Evolutionary conservation across 148 eudicot genomes (phyloP).

Genomic region (Vaccinium macrocarpon): DNA sequence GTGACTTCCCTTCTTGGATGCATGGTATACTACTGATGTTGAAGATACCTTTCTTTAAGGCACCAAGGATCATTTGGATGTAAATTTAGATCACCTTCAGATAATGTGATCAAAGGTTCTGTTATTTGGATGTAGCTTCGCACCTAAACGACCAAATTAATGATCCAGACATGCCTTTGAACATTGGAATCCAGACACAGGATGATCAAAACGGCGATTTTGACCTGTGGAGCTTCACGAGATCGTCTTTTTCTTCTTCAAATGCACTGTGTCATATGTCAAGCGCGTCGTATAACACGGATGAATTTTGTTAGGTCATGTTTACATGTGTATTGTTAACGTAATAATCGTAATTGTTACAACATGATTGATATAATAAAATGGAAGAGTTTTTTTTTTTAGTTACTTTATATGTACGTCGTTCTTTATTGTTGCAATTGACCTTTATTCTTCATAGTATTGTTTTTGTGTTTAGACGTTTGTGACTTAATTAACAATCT

Average conservation of each 20-base stretch:
- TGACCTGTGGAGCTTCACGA: neutral
- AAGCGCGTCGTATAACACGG: neutral
- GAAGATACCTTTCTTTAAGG: too few species aligned
- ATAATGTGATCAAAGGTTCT: too few species aligned
- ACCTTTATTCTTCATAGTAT: too few species aligned
- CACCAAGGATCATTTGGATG: too few species aligned
- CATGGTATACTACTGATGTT: too few species aligned
- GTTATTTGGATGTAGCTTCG: conserved; percentile 19
- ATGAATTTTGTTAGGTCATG: neutral
- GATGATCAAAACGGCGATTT: neutral
- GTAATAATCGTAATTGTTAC: neutral
- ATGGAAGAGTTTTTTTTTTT: neutral
- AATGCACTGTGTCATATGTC: neutral
- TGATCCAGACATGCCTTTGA: neutral
- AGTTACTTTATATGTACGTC: too few species aligned
- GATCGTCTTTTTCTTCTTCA: neutral
- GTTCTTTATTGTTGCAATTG: too few species aligned
- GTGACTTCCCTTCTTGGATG: too few species aligned
- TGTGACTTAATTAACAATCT: too few species aligned
- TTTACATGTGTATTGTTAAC: neutral
- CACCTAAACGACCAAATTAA: conserved; percentile 15
- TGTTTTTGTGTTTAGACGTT: too few species aligned
- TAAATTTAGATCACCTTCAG: too few species aligned
- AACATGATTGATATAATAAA: neutral
- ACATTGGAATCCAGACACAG: neutral